Percentiles rank a stretch among this genome's conserved stretches.
These are phyloP conservation scores for Tolypocladium endophyticum DNA, from an alignment of 2,329 filamentous ascomycete genomes.

Conservation along the genomic window DNA sequence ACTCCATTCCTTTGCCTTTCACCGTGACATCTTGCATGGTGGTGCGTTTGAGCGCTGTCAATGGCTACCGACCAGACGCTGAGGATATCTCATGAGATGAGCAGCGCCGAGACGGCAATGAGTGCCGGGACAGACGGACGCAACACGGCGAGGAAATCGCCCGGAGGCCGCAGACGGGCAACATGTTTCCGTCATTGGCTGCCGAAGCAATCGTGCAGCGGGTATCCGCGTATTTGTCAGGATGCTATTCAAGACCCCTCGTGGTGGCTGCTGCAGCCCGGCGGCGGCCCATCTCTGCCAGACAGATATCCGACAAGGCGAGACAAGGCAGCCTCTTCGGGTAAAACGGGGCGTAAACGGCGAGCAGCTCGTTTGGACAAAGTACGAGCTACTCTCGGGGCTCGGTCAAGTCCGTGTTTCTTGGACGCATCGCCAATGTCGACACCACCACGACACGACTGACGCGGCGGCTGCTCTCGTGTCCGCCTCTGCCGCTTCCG, in stretches of 20 bases:
- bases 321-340: not conserved
- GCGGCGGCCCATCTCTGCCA: not conserved
- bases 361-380: not conserved
- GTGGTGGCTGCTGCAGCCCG: not conserved
- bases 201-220: not conserved
- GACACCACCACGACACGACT: not conserved
- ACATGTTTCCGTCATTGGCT: not conserved
- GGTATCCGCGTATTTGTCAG: not conserved
- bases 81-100: not conserved
- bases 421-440: not conserved
- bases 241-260: not conserved
- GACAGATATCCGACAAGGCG: not conserved
- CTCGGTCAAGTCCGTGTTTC: not conserved
- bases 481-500: not conserved
- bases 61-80: not conserved
- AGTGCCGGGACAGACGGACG: not conserved
- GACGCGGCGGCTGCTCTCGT: not conserved
- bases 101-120: not conserved
- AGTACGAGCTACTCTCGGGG: not conserved
- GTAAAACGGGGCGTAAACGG: not conserved
- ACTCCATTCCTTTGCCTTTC: not conserved
- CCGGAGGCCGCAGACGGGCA: not conserved
- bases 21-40: not conserved
- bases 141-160: not conserved
- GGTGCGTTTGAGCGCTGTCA: not conserved